Evolutionary conservation across 371 early-diverging fungal genomes (phyloP).

Genomic region (Apophysomyces variabilis): DNA sequence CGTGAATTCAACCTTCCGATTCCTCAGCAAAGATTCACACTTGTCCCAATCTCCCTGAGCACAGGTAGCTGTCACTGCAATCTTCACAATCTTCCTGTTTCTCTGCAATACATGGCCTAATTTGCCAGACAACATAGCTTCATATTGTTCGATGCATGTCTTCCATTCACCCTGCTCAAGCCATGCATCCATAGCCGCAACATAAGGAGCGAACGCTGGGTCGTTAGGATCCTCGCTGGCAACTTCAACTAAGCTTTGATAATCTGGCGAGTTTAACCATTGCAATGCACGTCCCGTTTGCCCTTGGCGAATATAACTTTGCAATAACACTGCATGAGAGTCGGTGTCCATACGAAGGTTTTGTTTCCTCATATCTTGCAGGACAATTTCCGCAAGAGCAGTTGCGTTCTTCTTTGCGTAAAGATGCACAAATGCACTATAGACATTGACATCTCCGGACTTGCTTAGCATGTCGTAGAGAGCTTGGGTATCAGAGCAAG

Average conservation of each 20-base stretch:
- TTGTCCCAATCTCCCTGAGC: conserved; percentile 22
- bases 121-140: conserved; percentile 1
- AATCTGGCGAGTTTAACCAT: conserved; percentile 20
- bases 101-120: neutral
- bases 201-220: conserved; percentile 31
- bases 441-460: conserved; percentile 18
- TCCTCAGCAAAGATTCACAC: conserved; percentile 11
- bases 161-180: conserved; percentile 29
- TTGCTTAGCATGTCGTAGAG: conserved; percentile 11
- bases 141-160: conserved; percentile 19
- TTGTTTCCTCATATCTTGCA: conserved; percentile 21
- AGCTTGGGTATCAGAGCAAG: conserved; percentile 9
- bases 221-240: neutral
- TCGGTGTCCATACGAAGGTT: conserved; percentile 10
- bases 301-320: conserved; percentile 27
- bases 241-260: conserved; percentile 3
- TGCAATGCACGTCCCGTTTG: conserved; percentile 21
- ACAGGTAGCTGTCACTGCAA: conserved; percentile 22
- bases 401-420: conserved; percentile 18
- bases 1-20: conserved; percentile 27
- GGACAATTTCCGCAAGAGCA: conserved; percentile 18
- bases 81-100: conserved; percentile 40
- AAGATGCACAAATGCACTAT: conserved; percentile 28
- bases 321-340: conserved; percentile 24
- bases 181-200: conserved; percentile 32